Evolutionary conservation across 768 basidiomycete species (phyloP).

Genomic region (Solioccasus polychromus): DNA sequence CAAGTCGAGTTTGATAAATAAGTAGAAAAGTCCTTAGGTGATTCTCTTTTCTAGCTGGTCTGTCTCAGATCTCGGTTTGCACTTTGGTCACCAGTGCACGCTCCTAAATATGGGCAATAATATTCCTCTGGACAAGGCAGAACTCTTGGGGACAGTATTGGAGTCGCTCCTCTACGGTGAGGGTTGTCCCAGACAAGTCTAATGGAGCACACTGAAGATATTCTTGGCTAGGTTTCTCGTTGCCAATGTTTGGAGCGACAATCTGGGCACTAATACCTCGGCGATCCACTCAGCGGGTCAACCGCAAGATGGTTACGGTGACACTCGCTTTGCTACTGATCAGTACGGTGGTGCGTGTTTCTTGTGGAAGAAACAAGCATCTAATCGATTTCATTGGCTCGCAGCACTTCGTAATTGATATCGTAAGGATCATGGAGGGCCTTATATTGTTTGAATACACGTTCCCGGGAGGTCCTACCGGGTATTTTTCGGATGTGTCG

Average conservation of each 20-base stretch:
- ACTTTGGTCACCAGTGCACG: too few species aligned
- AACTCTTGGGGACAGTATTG: neutral
- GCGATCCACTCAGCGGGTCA: constrained; percentile 7
- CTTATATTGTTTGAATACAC: constrained; percentile 21
- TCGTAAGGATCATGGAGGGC: constrained; percentile 21
- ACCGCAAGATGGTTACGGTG: constrained; percentile 16
- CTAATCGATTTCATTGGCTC: too few species aligned
- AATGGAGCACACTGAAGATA: neutral
- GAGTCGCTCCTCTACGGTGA: constrained; percentile 14
- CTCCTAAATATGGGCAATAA: neutral
- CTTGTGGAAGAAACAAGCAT: too few species aligned
- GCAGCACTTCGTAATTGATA: constrained; percentile 22
- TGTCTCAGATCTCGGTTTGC: too few species aligned
- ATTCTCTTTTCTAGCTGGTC: neutral
- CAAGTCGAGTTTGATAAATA: too few species aligned
- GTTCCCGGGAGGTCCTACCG: constrained; percentile 21
- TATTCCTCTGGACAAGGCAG: neutral
- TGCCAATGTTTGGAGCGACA: constrained; percentile 33
- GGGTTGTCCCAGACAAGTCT: neutral
- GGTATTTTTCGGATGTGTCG: constrained; percentile 21
- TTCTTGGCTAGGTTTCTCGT: constrained; percentile 25
- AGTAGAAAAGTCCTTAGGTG: too few species aligned
- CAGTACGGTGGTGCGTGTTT: constrained; percentile 25
- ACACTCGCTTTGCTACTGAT: constrained; percentile 20
- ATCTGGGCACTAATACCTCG: constrained; percentile 20